phyloP scores from a whole-genome alignment of 2,329 filamentous ascomycete genomes.

The Aspergillus latus region DNA sequence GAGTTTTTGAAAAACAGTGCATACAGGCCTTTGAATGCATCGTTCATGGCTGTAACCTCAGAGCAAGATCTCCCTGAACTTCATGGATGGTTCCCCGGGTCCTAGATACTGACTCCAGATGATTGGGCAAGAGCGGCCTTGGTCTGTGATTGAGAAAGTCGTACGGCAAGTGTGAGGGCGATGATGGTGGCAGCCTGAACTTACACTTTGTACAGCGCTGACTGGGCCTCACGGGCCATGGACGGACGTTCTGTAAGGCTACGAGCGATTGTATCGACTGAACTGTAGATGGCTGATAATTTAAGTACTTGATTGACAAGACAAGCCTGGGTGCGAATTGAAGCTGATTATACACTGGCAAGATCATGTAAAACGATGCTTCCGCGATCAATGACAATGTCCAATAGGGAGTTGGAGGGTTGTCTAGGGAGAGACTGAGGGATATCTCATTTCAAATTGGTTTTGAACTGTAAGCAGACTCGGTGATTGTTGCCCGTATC shows the following conservation, averaged over 20 bases:
- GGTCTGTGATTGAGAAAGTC: slow-evolving; percentile 1
- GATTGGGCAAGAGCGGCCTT: neutral
- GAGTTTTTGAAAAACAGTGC: slow-evolving; percentile 1
- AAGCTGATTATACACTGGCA: neutral
- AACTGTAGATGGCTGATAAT: neutral
- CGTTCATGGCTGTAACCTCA: slow-evolving; percentile 16
- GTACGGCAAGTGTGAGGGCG: neutral
- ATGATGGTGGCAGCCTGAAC: neutral
- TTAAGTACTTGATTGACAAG: neutral
- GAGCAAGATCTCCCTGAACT: slow-evolving; percentile 19
- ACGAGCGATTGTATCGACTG: neutral
- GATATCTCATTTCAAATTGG: neutral
- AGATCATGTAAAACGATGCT: neutral
- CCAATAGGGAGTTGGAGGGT: neutral
- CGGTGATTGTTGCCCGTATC: neutral
- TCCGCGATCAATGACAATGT: neutral
- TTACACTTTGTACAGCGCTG: neutral
- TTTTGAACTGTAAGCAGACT: neutral
- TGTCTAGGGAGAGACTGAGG: neutral
- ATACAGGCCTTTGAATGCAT: slow-evolving; percentile 3
- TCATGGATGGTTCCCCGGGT: slow-evolving; percentile 8
- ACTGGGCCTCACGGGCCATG: neutral
- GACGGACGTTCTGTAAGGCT: neutral
- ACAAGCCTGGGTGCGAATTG: neutral
- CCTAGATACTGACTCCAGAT: slow-evolving; percentile 1